Evolutionary conservation across 768 basidiomycete genomes (phyloP), one percentile per base, ranked within the genome.

Genomic region (Gelatoporia subvermispora): DNA sequence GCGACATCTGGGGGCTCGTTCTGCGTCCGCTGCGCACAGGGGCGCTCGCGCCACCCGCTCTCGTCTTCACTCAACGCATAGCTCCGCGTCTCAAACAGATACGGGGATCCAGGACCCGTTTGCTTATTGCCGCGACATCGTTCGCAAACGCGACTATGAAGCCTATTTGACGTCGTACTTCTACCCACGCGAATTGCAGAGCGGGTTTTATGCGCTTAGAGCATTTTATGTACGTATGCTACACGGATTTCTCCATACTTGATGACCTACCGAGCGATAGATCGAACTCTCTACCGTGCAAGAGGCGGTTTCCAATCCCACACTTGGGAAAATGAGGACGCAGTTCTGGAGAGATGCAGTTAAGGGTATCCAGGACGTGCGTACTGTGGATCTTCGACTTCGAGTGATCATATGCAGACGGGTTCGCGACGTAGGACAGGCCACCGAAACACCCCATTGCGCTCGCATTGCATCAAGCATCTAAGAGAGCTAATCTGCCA

Each of bases 331-430:
- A 62, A 88, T 91, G 76, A 76, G 88, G 54, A 78, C 90, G 72
- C 84, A 91, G 62, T 93, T 92, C 63, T 93, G 90, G 90, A 78
- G 81, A 57, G 88, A 93, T 60, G 82, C 86, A 11, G 60, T 92
- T 22, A 86, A 82, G 58, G 75, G 68, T 41, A 78, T 90, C 18
- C 70, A 70, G 58, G 76, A 84, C 60, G 90, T 86, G 59, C 63
- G 75, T 65, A 3, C 64, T 16, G 38, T 28, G 10, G 42, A 10
- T 25, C 38, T 48, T 5, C 28, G 22, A 22, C 46, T 25, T 16
- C 21, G 22, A 5, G 15, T 16, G 13, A 40, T 35, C 25, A 42
- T 34, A 43, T 24, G 21, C 8, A 17, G 35, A 22, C 47, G 31
- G 31, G 16, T 40, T n/a, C 16, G 50, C 54, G 42, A 52, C 48